Base-by-base conservation (phyloP, 129 eudicot species). In the Rutidosis leptorrhynchoides region DNA sequence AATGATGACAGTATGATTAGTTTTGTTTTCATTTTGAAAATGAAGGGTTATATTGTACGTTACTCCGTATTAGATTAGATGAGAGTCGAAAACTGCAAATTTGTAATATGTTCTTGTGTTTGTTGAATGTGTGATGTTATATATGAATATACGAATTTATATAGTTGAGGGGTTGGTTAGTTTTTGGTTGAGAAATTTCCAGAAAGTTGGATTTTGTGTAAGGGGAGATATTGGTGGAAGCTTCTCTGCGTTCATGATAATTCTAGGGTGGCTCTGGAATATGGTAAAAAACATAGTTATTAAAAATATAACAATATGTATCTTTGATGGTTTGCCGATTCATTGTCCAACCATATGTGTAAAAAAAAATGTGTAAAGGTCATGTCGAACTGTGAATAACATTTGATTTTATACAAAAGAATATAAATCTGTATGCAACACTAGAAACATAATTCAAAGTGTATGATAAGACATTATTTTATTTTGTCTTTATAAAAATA, bases 181-280 rank as follows among this genome's bases (percentile, higher is more conserved):
- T 12, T 57, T 6, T 48, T 48, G 3, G n/a, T 12, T 15, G 32
- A 25, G 67, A 64, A 42, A 58, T 25, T 11, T 74, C 68, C 57
- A 58, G 79, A 66, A 74, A 5, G 32, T 66, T 66, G 73, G 24
- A 5, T 6, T 53, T 14, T 16, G 27, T 30, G 23, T 49, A 20
- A 55, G 22, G 6, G 54, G 22, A 29, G 79, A 66, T 23, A 58
- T 23, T 2, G 66, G 73, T 74, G 32, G 79, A 74, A 74, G 68
- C 45, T 74, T 74, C 79, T 2, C 11, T 30, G 46, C 46, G 61
- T 67, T 22, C 68, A 48, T 8, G 77, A 53, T 20, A 20, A 62
- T 60, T 60, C 76, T 14, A 24, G 52, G 58, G 58, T 42, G 58
- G 43, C 58, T 57, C 65, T 37, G 42, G 74, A 69, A 56, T 43